These are phyloP conservation scores for Daldinia childiae DNA, from an alignment of 495 filamentous ascomycete genomes.

Conservation along the genomic window DNA sequence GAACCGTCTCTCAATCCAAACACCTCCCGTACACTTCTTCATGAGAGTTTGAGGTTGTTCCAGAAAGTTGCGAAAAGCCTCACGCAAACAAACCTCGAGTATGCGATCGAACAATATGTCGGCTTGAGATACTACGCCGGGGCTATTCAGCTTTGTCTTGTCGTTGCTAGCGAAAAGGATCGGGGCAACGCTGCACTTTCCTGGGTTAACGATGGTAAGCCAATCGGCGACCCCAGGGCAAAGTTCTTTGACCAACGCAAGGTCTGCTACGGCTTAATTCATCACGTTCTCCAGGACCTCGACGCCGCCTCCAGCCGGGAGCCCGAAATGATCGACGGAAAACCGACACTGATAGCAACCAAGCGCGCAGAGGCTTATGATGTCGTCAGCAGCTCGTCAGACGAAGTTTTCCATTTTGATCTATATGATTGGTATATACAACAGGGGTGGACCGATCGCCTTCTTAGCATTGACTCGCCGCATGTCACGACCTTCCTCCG, in stretches of 20 bases:
- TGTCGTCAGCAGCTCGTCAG: slow-evolving; percentile 82
- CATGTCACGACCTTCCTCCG: slow-evolving; percentile 89
- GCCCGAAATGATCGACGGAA: slow-evolving; percentile 79
- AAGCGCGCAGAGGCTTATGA: slow-evolving; percentile 87
- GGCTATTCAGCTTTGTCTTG: slow-evolving; percentile 87
- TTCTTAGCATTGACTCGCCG: slow-evolving; percentile 82
- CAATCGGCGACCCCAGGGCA: slow-evolving; percentile 70
- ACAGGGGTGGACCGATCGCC: slow-evolving; percentile 80
- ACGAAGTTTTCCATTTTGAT: slow-evolving; percentile 92
- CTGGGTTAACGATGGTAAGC: slow-evolving; percentile 69
- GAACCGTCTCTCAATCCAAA: slow-evolving; percentile 80
- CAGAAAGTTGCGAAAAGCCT: slow-evolving; percentile 84
- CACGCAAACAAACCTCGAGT: slow-evolving; percentile 79
- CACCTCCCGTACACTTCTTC: slow-evolving; percentile 79
- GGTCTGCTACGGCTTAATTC: slow-evolving; percentile 83
- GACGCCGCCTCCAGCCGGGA: slow-evolving; percentile 72
- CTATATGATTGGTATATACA: slow-evolving; percentile 96
- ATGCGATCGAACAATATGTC: slow-evolving; percentile 80
- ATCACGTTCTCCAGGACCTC: slow-evolving; percentile 76
- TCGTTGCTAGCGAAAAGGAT: slow-evolving; percentile 82
- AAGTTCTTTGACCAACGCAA: slow-evolving; percentile 74
- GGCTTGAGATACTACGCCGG: slow-evolving; percentile 89
- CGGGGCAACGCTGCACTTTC: slow-evolving; percentile 81
- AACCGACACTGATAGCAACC: slow-evolving; percentile 74
- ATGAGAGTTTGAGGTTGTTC: slow-evolving; percentile 89